Evolutionary conservation across 495 filamentous ascomycete genomes (phyloP), one percentile per base, ranked within the genome.

Genomic region (Podospora fimiseda): DNA sequence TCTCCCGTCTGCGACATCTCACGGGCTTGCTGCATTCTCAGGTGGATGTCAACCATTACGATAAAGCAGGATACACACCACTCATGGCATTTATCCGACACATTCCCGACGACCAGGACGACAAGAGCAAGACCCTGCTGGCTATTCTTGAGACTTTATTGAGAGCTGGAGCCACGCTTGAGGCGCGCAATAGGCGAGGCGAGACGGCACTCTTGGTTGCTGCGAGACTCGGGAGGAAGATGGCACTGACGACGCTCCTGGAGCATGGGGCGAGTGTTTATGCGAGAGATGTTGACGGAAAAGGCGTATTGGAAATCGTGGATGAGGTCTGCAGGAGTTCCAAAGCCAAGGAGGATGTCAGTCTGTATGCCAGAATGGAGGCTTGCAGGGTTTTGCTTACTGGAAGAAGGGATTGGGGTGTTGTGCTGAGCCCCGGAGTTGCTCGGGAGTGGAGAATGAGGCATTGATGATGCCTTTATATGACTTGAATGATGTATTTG

Each of bases 201-300:
- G 74, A 79, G 52, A 79, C 73, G 1, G 60, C 74, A 4, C 61
- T 77, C 27, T 65, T 76, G 42, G 50, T 77, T 6, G 74, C 75
- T 14, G 72, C 70, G 5, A 56, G 70, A 6, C 53, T 71, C 7
- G 73, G 74, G 15, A 61, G 71, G 15, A 73, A 72, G 57, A 59
- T 73, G 1, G 74, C 75, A 9, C 50, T 75, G 2, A 68, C 63
- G 16, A 64, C 67, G 16, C 57, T 79, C 16, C 56, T 77, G 15
- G 70, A 73, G 43, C 43, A 61, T 9, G 70, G 73, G 0, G 73
- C 73, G 5, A 74, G 72, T 42, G 69, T 74, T 7, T 53, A 64
- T 24, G 74, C 62, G n/a, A 57, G 70, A n/a, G 70, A 76, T 30
- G 67, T 55, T 1, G 56, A 61, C 13, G 70, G 69, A 0, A 36